Evolutionary conservation across 176 grass and related monocot species (phyloP).

Genomic region (Cenchrus fungigraminus): DNA sequence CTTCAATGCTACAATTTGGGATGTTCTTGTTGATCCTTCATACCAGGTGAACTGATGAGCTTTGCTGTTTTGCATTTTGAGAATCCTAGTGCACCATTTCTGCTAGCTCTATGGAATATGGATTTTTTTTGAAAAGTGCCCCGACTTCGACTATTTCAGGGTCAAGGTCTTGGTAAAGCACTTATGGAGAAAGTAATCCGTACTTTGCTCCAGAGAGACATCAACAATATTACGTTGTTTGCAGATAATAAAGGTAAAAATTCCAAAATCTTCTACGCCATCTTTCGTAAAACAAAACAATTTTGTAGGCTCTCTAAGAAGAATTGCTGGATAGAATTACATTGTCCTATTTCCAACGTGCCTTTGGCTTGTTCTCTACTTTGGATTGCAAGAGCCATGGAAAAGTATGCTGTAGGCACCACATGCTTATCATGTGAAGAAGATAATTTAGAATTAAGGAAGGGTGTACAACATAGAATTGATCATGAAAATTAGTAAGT

Average conservation of each 20-base stretch:
- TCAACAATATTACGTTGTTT: conserved; percentile 93
- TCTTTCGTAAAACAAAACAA: neutral
- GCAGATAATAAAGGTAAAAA: conserved; percentile 87
- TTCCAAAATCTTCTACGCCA: neutral
- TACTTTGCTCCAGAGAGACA: conserved; percentile 86
- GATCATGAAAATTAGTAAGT: neutral
- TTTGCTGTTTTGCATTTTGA: neutral
- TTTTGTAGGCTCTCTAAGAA: neutral
- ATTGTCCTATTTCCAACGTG: neutral
- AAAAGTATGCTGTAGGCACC: neutral
- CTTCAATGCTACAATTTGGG: conserved; percentile 99
- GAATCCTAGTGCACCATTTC: neutral
- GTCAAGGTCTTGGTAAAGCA: conserved; percentile 93
- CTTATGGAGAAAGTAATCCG: conserved; percentile 86
- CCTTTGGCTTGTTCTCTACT: conserved; percentile 21
- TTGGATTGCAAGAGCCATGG: neutral
- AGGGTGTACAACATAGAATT: neutral
- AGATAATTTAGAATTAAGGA: neutral
- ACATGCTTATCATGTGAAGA: neutral
- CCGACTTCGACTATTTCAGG: conserved; percentile 47
- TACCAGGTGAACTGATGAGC: conserved; percentile 63
- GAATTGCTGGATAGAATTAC: neutral
- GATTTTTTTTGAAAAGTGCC: neutral
- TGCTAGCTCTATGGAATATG: neutral
- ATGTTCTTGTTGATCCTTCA: conserved; percentile 96